These are phyloP conservation scores for Wickerhamomyces xylosicus DNA, from an alignment of 805 yeast genomes.

Conservation along the genomic window DNA sequence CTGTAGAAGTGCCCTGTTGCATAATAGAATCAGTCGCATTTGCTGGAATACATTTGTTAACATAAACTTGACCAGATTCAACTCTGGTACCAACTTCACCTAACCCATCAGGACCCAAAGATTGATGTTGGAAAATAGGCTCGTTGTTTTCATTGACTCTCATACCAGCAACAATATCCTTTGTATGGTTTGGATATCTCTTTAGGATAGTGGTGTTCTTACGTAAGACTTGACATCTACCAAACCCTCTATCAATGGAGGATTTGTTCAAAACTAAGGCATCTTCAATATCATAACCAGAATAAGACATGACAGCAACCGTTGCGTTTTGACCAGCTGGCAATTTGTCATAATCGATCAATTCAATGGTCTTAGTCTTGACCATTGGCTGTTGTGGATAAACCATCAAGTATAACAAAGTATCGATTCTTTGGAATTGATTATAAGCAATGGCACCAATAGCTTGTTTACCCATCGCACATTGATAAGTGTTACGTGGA, in stretches of 20 bases:
- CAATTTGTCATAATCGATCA: constrained; percentile 88
- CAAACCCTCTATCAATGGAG: constrained; percentile 92
- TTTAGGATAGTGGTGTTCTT: constrained; percentile 86
- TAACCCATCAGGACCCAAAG: constrained; percentile 89
- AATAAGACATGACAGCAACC: constrained; percentile 97
- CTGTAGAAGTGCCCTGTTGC: constrained; percentile 23
- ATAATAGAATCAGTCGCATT: constrained; percentile 56
- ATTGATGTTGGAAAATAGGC: constrained; percentile 78
- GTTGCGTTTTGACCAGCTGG: constrained; percentile 99
- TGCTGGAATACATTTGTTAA: constrained; percentile 87
- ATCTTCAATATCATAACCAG: constrained; percentile 99
- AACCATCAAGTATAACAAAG: constrained; percentile 89
- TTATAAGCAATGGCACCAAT: constrained; percentile 98
- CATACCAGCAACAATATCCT: constrained; percentile 87
- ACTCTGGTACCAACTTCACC: constrained; percentile 93
- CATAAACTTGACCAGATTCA: constrained; percentile 87
- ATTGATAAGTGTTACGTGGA: constrained; percentile 86
- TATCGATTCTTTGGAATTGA: constrained; percentile 92
- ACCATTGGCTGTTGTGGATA: constrained; percentile 99
- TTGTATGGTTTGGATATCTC: constrained; percentile 88
- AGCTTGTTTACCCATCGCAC: constrained; percentile 99
- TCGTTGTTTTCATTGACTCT: constrained; percentile 72
- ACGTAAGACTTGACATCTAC: constrained; percentile 91
- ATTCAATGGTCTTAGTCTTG: constrained; percentile 91
- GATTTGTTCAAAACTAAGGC: constrained; percentile 92